Evolutionary conservation across 2,329 filamentous ascomycete species (phyloP).

Genomic region (Trichoderma breve): DNA sequence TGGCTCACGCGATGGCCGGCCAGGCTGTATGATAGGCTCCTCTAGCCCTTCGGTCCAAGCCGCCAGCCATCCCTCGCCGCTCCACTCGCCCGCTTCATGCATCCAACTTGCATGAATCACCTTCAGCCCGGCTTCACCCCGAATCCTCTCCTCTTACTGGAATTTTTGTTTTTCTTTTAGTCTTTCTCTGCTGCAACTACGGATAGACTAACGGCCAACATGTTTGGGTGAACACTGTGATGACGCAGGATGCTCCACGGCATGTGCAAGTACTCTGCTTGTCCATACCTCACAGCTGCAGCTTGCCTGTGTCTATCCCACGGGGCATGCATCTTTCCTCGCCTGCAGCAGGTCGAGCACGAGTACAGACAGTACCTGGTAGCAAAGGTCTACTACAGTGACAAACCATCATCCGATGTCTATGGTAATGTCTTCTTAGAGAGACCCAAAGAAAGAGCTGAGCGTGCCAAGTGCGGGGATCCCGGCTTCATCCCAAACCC

Average conservation of each 20-base stretch:
- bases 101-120: conserved; percentile 20
- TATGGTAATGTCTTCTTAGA: no score
- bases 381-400: not conserved
- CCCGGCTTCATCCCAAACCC: not conserved
- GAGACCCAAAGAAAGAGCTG: not conserved
- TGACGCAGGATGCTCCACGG: not conserved
- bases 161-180: not conserved
- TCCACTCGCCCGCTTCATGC: conserved; percentile 18
- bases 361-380: not conserved
- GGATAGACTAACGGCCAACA: not conserved
- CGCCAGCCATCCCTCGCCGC: not conserved
- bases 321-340: not conserved
- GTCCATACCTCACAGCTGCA: not conserved
- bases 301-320: not conserved
- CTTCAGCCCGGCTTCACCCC: not conserved
- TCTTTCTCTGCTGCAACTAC: not conserved
- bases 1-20: conserved; percentile 5
- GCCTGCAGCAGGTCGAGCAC: not conserved
- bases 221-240: conserved; percentile 1
- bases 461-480: conserved; percentile 4
- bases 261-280: not conserved
- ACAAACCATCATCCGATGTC: not conserved
- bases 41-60: conserved; percentile 14
- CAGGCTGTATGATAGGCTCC: not conserved
- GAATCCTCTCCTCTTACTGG: not conserved